Evolutionary conservation across 192 early-diverging fungal species (phyloP), one percentile per base, ranked within the genome.

Genomic region (Coemansia sp.): DNA sequence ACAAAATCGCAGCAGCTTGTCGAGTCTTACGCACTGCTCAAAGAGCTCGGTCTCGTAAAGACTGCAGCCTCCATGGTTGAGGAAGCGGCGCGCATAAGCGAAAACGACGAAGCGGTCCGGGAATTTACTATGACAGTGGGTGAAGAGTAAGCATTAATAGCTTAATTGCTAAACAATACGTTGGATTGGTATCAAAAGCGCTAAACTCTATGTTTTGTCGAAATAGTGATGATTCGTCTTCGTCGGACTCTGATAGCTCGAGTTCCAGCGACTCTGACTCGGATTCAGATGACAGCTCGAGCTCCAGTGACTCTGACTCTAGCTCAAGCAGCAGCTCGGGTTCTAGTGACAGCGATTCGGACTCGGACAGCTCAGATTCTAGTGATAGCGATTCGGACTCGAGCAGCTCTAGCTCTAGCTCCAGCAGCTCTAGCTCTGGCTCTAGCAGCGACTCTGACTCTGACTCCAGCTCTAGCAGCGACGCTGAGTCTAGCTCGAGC

Each of bases 1-100:
- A 45, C 60, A 29, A 69, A 62, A 29, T 43, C 22, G 3, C 29
- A 72, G 41, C 55, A 73, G 67, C 70, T 79, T 59, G 43, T 66
- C 5, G 41, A 51, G 21, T 62, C 70, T 1, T 59, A 63, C 50
- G 39, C 39, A 8, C 58, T 73, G 21, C 67, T 79, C 22, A 23
- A 50, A 15, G 48, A 73, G 59, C 66, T 69, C 5, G 70, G 67
- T 0, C 52, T 79, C 7, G 23, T 15, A 0, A 79, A 79, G 22
- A 70, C 70, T 1, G 66, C 70, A 21, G 48, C 43, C 3, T 62
- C 57, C 22, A 52, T 79, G 66, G 8, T 69, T 8, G 57, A 60
- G 12, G 76, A 79, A 57, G 60, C 67, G 1, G 38, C 52, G 59
- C 48, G 14, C 1, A 23, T 62, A 5, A 55, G 55, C 19, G 43